Conservation (phyloP, 2,329 filamentous ascomycete genomes). For the Furcasterigmium sp. region DNA sequence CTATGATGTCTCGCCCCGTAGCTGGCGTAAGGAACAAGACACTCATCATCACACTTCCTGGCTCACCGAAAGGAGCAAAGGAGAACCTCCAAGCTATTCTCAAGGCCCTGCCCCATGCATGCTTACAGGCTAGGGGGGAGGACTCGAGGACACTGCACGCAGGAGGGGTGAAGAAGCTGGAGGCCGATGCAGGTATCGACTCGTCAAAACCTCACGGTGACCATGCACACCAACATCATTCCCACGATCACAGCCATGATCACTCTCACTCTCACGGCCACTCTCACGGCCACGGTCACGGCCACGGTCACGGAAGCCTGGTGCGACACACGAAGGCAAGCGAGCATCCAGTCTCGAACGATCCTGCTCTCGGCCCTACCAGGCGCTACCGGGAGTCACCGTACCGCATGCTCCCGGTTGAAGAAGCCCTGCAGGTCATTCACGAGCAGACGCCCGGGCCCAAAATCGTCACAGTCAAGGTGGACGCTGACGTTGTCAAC, state of each 20-base stretch:
- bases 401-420: slow-evolving; percentile 85
- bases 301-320: slow-evolving; percentile 58
- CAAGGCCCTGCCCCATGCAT: slow-evolving; percentile 93
- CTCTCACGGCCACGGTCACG: slow-evolving; percentile 49
- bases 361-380: slow-evolving; percentile 55
- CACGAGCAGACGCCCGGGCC: slow-evolving; percentile 65
- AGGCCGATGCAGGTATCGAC: slow-evolving; percentile 69
- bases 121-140: slow-evolving; percentile 76
- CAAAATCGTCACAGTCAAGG: slow-evolving; percentile 48
- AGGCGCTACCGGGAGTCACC: slow-evolving; percentile 79
- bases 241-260: slow-evolving; percentile 46
- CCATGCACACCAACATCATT: slow-evolving; percentile 49
- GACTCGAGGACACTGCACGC: slow-evolving; percentile 76
- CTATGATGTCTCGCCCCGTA: slow-evolving; percentile 92
- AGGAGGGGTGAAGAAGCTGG: slow-evolving; percentile 78
- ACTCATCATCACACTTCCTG: slow-evolving; percentile 83
- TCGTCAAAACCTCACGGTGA: slow-evolving; percentile 21
- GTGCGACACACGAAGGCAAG: slow-evolving; percentile 67
- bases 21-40: slow-evolving; percentile 80
- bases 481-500: slow-evolving; percentile 64
- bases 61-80: slow-evolving; percentile 89
- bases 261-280: slow-evolving; percentile 51
- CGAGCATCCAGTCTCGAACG: slow-evolving; percentile 53
- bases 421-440: slow-evolving; percentile 72
- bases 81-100: slow-evolving; percentile 89